A percentile compares a stretch with the other conserved stretches of the same genome.
Evolutionary conservation across 495 filamentous ascomycete species (phyloP).

Genomic region (Bryoglossum gracile): DNA sequence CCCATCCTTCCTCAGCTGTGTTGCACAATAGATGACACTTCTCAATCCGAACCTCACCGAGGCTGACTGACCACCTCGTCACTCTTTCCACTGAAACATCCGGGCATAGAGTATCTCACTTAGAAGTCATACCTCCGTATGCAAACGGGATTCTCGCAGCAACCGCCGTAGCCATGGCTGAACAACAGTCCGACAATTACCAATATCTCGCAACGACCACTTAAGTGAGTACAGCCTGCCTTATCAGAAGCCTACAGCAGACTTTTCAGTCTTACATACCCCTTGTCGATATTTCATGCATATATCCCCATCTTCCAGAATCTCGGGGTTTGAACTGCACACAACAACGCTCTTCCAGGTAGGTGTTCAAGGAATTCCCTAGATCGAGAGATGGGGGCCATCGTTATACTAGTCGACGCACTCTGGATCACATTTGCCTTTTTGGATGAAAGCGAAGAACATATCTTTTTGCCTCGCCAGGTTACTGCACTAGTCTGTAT

Average conservation of each 20-base stretch:
- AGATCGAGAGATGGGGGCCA: no score
- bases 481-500: no score
- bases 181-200: constrained; percentile 1
- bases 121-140: constrained; percentile 17
- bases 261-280: background rate
- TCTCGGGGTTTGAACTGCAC: background rate
- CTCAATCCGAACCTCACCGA: constrained; percentile 6
- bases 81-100: constrained; percentile 17
- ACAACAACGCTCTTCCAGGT: background rate
- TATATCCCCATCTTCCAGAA: background rate
- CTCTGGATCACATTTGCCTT: no score
- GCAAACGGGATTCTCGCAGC: constrained; percentile 7
- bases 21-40: constrained; percentile 14
- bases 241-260: constrained; percentile 3
- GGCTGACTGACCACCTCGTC: constrained; percentile 4
- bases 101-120: constrained; percentile 1
- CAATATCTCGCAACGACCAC: background rate
- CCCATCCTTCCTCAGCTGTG: constrained; percentile 2
- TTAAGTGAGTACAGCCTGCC: constrained; percentile 9
- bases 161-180: constrained; percentile 4
- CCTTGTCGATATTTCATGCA: constrained; percentile 5
- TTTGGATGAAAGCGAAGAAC: no score
- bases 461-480: no score
- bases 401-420: no score
- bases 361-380: background rate